These are phyloP conservation scores for Proteromonas lacertae DNA, from an alignment of 352 stramenopile genomes.

Conservation along the genomic window DNA sequence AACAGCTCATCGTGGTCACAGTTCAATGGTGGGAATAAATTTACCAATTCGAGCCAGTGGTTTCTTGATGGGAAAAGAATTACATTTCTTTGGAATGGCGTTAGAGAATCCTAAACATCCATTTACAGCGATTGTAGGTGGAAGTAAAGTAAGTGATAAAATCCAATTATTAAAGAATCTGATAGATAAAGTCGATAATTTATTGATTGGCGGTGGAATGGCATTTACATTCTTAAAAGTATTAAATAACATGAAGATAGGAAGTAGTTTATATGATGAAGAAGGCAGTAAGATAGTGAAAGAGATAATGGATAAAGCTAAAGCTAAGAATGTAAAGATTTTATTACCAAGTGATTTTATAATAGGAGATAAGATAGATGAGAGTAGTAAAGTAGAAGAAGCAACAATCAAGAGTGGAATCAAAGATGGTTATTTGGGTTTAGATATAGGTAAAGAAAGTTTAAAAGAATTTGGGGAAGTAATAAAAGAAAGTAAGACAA, in stretches of 20 bases:
- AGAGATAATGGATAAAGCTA: too few relatives aligned
- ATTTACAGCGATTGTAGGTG: constrained; percentile 87
- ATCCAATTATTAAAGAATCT: constrained; percentile 97
- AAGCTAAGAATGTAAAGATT: too few relatives aligned
- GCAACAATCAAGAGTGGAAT: too few relatives aligned
- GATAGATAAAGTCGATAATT: constrained; percentile 89
- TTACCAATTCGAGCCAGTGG: constrained; percentile 31
- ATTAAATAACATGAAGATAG: constrained; percentile 82
- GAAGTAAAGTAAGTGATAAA: constrained; percentile 92
- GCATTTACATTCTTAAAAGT: too few relatives aligned
- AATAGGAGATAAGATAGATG: too few relatives aligned
- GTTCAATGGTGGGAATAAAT: constrained; percentile 77
- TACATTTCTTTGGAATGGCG: constrained; percentile 95
- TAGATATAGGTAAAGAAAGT: too few relatives aligned
- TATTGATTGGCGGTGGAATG: constrained; percentile 91
- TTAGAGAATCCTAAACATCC: constrained; percentile 76
- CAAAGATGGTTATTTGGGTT: too few relatives aligned
- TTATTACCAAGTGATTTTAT: too few relatives aligned
- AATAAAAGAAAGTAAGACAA: too few relatives aligned
- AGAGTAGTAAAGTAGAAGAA: too few relatives aligned
- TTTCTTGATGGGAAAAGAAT: constrained; percentile 94
- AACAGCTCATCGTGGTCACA: constrained; percentile 88
- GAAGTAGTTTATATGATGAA: constrained; percentile 55
- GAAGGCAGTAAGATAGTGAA: constrained; percentile 17
- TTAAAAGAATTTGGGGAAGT: too few relatives aligned